Evolutionary conservation across 2,329 filamentous ascomycete genomes (phyloP), one percentile per base, ranked within the genome.

Genomic region (Hypoxylon sp.): DNA sequence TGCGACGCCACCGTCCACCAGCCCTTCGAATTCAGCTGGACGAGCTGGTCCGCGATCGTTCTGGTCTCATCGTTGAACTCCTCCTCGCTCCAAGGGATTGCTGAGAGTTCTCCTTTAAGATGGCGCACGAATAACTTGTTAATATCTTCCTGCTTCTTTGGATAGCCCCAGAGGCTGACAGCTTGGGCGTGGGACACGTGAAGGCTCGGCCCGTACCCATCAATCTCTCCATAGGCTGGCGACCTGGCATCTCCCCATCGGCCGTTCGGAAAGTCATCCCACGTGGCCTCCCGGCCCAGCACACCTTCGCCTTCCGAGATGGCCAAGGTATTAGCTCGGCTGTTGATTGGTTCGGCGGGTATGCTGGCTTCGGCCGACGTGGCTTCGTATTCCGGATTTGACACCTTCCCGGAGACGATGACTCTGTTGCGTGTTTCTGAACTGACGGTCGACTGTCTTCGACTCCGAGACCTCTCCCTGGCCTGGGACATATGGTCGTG

Each of bases 1-100:
- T 99, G 95, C 3, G 91, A 96, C 3, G 95, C 95, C 3, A 99
- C 88, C 2, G 93, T 97, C 93, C 93, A 97, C 91, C 93, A 97
- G 54, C 93, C 92, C 66, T 87, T 86, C 58, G 79, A 76, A 74
- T 97, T 97, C 58, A 99, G 81, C 35, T 80, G 79, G 23, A 95
- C 77, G 0, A 99, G 85, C 62, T 92, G 84, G 1, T 86, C 77
- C 59, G 88, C 87, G 74, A 99, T 99, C 1, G 88, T 87, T 23
- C 84, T 84, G 2, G 92, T 97, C 77, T 99, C 95, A 15, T 91
- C 83, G 58, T 89, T 88, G 45, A 96, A 83, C 43, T 89, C 89
- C 70, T 96, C 91, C 76, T 98, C 95, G 69, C 90, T 96, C 94
- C 94, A 98, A 0, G 94, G 94, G 15, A 97, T 89, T 33, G 91